Percentiles rank a stretch among this genome's conserved stretches.
phyloP scores from a whole-genome alignment of 148 eudicot species.

The Amaranthus cruentus region DNA sequence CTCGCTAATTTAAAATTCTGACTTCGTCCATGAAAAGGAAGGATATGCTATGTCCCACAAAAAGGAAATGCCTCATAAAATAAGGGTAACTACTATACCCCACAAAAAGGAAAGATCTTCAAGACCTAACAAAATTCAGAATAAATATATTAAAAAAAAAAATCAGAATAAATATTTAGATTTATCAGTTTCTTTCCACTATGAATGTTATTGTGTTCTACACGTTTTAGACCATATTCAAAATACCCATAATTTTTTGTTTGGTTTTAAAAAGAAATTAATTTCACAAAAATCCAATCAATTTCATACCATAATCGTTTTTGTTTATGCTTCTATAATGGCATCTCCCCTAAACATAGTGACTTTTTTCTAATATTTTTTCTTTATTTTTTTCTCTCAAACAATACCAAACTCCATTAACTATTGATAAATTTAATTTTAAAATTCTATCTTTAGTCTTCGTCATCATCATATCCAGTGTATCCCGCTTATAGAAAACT shows the following conservation, averaged over 20 bases:
- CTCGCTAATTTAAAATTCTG: no score
- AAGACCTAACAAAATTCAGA: no score
- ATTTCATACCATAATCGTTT: slow-evolving; percentile 2
- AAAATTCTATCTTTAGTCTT: no score
- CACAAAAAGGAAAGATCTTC: no score
- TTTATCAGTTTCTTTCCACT: neutral
- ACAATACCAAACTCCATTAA: slow-evolving; percentile 21
- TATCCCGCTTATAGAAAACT: no score
- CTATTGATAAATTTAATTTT: no score
- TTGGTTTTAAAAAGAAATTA: neutral
- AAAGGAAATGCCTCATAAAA: no score
- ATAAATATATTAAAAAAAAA: neutral
- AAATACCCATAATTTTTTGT: no score
- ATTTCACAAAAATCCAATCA: neutral
- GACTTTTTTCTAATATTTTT: slow-evolving; percentile 9
- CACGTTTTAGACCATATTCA: slow-evolving; percentile 1
- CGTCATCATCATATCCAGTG: no score
- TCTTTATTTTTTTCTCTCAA: slow-evolving; percentile 16
- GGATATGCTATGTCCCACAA: no score
- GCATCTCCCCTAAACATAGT: slow-evolving; percentile 28
- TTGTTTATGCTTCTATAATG: slow-evolving; percentile 19
- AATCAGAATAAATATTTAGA: neutral
- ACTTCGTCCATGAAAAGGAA: no score
- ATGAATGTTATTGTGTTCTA: neutral
- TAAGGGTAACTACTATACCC: no score